These are phyloP conservation scores for Hypoxylon sp. DNA, from an alignment of 2,329 filamentous ascomycete genomes.

Conservation along the genomic window DNA sequence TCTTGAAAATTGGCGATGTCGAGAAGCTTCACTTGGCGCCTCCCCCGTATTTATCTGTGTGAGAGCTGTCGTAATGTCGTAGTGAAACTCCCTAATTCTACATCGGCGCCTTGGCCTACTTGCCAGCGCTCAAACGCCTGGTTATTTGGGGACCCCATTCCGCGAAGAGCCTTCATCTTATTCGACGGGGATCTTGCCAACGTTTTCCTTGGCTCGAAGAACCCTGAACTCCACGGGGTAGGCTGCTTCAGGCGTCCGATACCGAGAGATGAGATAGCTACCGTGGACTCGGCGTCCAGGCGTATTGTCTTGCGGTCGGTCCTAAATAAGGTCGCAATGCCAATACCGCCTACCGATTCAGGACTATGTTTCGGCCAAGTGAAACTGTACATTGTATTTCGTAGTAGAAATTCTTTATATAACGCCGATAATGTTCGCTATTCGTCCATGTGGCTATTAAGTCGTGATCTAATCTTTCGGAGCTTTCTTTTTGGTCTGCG, in stretches of 20 bases:
- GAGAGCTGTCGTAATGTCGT: constrained; percentile 23
- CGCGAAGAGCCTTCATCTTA: constrained; percentile 26
- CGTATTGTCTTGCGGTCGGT: constrained; percentile 12
- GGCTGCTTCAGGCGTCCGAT: constrained; percentile 15
- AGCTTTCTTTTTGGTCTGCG: constrained; percentile 21
- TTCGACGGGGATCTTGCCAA: constrained; percentile 26
- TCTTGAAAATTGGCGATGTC: constrained; percentile 25
- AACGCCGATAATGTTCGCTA: constrained; percentile 30
- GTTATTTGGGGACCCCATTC: constrained; percentile 8
- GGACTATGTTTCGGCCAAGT: constrained; percentile 41
- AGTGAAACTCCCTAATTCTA: constrained; percentile 27
- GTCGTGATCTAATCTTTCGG: constrained; percentile 28
- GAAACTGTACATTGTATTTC: constrained; percentile 20
- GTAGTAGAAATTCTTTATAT: constrained; percentile 32
- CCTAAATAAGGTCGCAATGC: constrained; percentile 31
- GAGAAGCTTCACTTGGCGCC: constrained; percentile 33
- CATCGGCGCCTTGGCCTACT: constrained; percentile 24
- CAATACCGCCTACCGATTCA: constrained; percentile 33
- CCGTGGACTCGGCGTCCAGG: constrained; percentile 17
- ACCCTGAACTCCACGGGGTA: constrained; percentile 28
- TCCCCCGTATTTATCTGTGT: constrained; percentile 24
- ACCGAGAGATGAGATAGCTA: constrained; percentile 9
- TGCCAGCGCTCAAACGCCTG: constrained; percentile 15
- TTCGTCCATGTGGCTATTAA: constrained; percentile 21
- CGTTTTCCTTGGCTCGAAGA: constrained; percentile 26